These are phyloP conservation scores for Rheum nobile DNA, from an alignment of 148 eudicot species.

Conservation along the genomic window DNA sequence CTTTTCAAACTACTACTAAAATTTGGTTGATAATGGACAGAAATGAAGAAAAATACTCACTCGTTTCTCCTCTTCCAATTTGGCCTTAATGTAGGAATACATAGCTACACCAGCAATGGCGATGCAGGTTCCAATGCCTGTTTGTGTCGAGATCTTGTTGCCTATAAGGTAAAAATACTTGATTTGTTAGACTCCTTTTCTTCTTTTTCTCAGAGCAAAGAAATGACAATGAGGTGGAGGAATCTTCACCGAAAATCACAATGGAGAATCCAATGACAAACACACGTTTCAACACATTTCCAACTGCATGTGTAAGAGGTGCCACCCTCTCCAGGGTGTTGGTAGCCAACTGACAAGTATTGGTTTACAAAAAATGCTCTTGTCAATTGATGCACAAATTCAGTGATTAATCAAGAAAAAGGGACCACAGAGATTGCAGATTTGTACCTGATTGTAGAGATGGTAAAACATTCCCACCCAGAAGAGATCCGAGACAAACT, in stretches of 20 bases:
- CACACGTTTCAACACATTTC: constrained; percentile 98
- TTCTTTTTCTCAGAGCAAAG: background rate
- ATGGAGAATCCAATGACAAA: constrained; percentile 98
- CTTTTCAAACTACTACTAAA: background rate
- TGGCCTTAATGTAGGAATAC: constrained; percentile 92
- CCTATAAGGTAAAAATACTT: constrained; percentile 29
- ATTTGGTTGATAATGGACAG: background rate
- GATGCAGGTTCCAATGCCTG: constrained; percentile 86
- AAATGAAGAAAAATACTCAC: constrained; percentile 30
- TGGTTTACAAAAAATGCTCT: background rate
- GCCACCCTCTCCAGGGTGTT: constrained; percentile 99
- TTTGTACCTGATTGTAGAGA: constrained; percentile 85
- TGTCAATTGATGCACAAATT: background rate
- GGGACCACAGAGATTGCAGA: background rate
- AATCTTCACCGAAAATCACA: constrained; percentile 55
- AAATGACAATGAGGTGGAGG: background rate
- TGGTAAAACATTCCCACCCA: constrained; percentile 99
- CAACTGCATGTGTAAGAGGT: constrained; percentile 97
- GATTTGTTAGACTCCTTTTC: background rate
- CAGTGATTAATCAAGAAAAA: background rate
- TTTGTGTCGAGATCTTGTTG: constrained; percentile 89
- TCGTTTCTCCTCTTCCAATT: constrained; percentile 94
- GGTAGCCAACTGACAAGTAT: constrained; percentile 65
- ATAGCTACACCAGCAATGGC: constrained; percentile 97
- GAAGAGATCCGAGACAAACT: constrained; percentile 76